Evolutionary conservation across 441 rosid genomes (phyloP).

Genomic region (Euphorbia corollata): DNA sequence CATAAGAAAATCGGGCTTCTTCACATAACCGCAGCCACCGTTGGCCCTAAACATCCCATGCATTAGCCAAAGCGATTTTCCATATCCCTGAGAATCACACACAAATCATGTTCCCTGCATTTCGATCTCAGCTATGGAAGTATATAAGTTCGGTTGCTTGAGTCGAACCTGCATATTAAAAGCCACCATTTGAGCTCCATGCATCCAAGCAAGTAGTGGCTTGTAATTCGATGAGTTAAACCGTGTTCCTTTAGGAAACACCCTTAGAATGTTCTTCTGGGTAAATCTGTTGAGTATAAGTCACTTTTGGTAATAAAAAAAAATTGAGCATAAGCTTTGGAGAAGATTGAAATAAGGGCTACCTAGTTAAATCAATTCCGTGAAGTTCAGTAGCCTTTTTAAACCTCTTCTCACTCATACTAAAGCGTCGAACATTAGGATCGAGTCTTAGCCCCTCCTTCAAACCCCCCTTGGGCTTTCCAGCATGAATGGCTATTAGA

Average conservation of each 20-base stretch:
- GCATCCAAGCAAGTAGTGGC: slow-evolving; percentile 84
- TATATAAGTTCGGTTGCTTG: background rate
- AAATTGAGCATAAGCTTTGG: background rate
- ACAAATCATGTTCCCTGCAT: background rate
- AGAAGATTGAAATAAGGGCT: slow-evolving; percentile 12
- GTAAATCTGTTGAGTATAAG: slow-evolving; percentile 47
- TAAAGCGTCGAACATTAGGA: slow-evolving; percentile 68
- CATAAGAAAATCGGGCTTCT: slow-evolving; percentile 65
- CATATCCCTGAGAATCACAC: slow-evolving; percentile 44
- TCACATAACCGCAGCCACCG: slow-evolving; percentile 12
- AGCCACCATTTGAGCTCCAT: slow-evolving; percentile 99
- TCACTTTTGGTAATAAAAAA: slow-evolving; percentile 20
- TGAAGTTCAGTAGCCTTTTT: slow-evolving; percentile 57
- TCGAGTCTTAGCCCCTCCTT: slow-evolving; percentile 53
- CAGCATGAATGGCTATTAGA: slow-evolving; percentile 78
- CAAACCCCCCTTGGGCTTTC: slow-evolving; percentile 84
- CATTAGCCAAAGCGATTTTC: slow-evolving; percentile 77
- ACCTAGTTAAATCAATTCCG: slow-evolving; percentile 65
- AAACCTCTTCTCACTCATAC: slow-evolving; percentile 77
- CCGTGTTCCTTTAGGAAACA: slow-evolving; percentile 78
- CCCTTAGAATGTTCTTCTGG: slow-evolving; percentile 68
- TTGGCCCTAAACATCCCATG: slow-evolving; percentile 84
- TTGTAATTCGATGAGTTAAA: slow-evolving; percentile 83
- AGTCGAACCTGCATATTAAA: slow-evolving; percentile 82
- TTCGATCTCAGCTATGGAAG: background rate